Evolutionary conservation across 371 early-diverging fungal genomes (phyloP).

Genomic region (Polyrhizophydium stewartii): DNA sequence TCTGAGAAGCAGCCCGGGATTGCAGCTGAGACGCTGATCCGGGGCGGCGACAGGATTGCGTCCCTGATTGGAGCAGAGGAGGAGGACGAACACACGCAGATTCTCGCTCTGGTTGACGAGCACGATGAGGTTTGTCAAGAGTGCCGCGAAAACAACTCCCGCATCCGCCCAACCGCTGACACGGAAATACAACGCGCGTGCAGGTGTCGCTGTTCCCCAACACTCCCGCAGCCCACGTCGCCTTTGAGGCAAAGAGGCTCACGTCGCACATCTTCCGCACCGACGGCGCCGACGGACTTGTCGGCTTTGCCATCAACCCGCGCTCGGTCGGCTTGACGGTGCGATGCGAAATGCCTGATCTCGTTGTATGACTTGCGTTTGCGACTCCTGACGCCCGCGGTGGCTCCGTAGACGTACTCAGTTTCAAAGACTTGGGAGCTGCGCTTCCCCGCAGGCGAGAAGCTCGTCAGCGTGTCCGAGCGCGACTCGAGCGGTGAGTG

Average conservation of each 20-base stretch:
- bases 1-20: slow-evolving; percentile 16
- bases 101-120: slow-evolving; percentile 55
- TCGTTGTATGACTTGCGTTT: too few species aligned
- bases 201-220: slow-evolving; percentile 61
- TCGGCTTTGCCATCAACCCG: too few species aligned
- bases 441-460: slow-evolving; percentile 56
- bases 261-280: slow-evolving; percentile 55
- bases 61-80: slow-evolving; percentile 58
- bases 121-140: slow-evolving; percentile 40
- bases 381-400: too few species aligned
- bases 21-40: background rate
- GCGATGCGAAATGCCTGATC: too few species aligned
- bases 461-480: slow-evolving; percentile 42
- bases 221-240: slow-evolving; percentile 42
- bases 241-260: slow-evolving; percentile 43
- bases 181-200: too few species aligned
- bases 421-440: slow-evolving; percentile 53
- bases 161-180: too few species aligned
- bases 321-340: too few species aligned
- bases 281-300: slow-evolving; percentile 10
- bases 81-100: slow-evolving; percentile 58
- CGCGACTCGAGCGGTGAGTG: slow-evolving; percentile 16
- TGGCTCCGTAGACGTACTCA: slow-evolving; percentile 31
- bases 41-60: background rate
- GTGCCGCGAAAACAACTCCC: too few species aligned